Percentiles rank a stretch among this genome's conserved stretches.
These are phyloP conservation scores for Aspergillus nomiae DNA, from an alignment of 2,329 filamentous ascomycete species.

Conservation along the genomic window DNA sequence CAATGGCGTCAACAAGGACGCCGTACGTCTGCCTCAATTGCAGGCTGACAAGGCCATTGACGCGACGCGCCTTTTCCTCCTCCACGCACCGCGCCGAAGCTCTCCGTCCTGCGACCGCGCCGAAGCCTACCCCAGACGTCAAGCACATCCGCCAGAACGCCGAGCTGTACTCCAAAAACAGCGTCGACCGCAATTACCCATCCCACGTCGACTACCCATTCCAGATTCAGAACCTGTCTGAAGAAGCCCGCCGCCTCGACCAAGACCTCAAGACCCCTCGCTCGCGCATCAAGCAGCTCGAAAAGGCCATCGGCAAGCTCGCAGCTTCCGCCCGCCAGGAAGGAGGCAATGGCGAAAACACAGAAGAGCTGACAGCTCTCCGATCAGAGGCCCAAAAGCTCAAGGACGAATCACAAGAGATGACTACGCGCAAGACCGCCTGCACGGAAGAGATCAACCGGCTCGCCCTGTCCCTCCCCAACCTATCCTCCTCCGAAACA, in stretches of 20 bases:
- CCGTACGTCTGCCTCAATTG: slow-evolving; percentile 40
- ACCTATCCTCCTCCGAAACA: slow-evolving; percentile 76
- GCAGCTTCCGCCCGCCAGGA: slow-evolving; percentile 28
- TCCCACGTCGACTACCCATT: slow-evolving; percentile 54
- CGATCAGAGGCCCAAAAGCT: slow-evolving; percentile 42
- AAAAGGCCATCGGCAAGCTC: slow-evolving; percentile 43
- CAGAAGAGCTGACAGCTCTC: slow-evolving; percentile 29
- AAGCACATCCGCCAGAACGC: slow-evolving; percentile 88
- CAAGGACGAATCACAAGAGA: slow-evolving; percentile 38
- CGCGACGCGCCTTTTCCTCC: slow-evolving; percentile 18
- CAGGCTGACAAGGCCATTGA: slow-evolving; percentile 23
- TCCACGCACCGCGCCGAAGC: slow-evolving; percentile 25
- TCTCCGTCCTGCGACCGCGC: slow-evolving; percentile 68
- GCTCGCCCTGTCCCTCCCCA: slow-evolving; percentile 79
- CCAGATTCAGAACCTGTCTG: slow-evolving; percentile 50
- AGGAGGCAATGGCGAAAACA: slow-evolving; percentile 13
- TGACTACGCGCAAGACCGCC: slow-evolving; percentile 32
- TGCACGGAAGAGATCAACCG: slow-evolving; percentile 65
- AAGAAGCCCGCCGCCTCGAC: slow-evolving; percentile 42
- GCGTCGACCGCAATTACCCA: slow-evolving; percentile 79
- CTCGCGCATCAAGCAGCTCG: slow-evolving; percentile 47
- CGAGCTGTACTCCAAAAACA: slow-evolving; percentile 79
- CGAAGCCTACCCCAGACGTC: slow-evolving; percentile 77
- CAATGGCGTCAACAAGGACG: slow-evolving; percentile 27
- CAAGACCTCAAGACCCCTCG: slow-evolving; percentile 43